Conservation (phyloP, 768 basidiomycete genomes). For the Collybiopsis luxurians region DNA sequence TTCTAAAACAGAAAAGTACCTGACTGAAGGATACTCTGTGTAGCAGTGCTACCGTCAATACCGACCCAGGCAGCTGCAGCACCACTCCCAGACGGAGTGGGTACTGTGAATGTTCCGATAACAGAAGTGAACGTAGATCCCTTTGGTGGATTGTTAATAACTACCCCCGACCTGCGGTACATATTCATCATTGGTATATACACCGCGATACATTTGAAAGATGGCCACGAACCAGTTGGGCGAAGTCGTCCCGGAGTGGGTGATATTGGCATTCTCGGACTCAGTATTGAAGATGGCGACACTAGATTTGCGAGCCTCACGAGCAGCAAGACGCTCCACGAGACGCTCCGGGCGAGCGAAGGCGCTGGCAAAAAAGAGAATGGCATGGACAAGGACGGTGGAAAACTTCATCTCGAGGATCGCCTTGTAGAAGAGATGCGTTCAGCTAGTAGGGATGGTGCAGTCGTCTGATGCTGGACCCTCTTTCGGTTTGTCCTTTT, state of each 20-base stretch:
- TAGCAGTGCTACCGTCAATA: slow-evolving; percentile 5
- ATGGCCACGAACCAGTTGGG: background rate
- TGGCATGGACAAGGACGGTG: background rate
- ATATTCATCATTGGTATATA: background rate
- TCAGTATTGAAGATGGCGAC: background rate
- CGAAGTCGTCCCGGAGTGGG: background rate
- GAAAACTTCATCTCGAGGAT: background rate
- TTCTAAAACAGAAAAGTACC: too few species aligned
- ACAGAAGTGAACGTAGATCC: slow-evolving; percentile 3
- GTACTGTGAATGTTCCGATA: slow-evolving; percentile 5
- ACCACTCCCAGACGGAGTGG: background rate
- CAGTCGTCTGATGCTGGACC: too few species aligned
- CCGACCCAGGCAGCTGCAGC: slow-evolving; percentile 10
- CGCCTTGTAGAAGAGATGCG: too few species aligned
- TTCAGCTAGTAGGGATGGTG: too few species aligned
- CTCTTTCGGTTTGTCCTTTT: too few species aligned
- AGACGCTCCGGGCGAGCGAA: background rate
- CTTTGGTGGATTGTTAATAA: background rate
- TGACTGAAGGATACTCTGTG: slow-evolving; percentile 5
- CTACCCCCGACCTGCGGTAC: background rate
- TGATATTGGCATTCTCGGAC: background rate
- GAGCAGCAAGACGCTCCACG: slow-evolving; percentile 6
- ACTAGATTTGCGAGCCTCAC: background rate
- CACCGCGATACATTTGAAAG: background rate
- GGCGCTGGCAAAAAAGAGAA: background rate